Percentiles rank a stretch among this genome's conserved stretches.
These are phyloP conservation scores for Penicillium capsulatum DNA, from an alignment of 2,329 filamentous ascomycete genomes.

Conservation along the genomic window DNA sequence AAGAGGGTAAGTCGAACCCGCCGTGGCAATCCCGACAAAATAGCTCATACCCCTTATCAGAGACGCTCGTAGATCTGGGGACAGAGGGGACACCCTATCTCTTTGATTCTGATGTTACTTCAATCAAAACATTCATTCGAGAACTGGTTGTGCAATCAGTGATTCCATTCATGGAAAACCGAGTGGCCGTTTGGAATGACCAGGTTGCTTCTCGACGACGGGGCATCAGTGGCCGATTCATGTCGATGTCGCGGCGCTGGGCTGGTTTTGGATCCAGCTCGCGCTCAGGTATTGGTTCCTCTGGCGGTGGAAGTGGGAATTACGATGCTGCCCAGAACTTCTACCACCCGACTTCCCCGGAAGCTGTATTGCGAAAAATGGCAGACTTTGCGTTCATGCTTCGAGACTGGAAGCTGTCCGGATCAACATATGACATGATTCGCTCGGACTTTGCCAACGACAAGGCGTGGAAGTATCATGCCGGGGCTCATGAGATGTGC, in stretches of 20 bases:
- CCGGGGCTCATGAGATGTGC: slow-evolving; percentile 91
- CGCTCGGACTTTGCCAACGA: slow-evolving; percentile 87
- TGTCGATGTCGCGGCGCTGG: slow-evolving; percentile 89
- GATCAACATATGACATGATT: slow-evolving; percentile 87
- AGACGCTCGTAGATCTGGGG: slow-evolving; percentile 55
- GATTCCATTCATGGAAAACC: slow-evolving; percentile 92
- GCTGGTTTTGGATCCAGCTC: slow-evolving; percentile 69
- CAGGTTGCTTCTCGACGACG: slow-evolving; percentile 87
- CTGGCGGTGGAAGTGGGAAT: slow-evolving; percentile 50
- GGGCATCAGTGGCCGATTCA: slow-evolving; percentile 87
- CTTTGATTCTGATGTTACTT: slow-evolving; percentile 86
- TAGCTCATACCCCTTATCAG: slow-evolving; percentile 15
- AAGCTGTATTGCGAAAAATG: slow-evolving; percentile 87
- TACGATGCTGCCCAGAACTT: slow-evolving; percentile 76
- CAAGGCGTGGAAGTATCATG: slow-evolving; percentile 95
- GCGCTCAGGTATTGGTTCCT: slow-evolving; percentile 53
- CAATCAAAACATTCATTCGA: slow-evolving; percentile 81
- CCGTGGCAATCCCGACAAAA: background rate
- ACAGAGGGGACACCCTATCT: slow-evolving; percentile 68
- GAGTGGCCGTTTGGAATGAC: slow-evolving; percentile 90
- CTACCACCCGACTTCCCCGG: slow-evolving; percentile 77
- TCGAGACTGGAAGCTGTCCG: slow-evolving; percentile 87
- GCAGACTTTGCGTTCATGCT: slow-evolving; percentile 97
- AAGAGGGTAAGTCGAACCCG: slow-evolving; percentile 48
- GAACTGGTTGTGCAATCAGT: slow-evolving; percentile 96